phyloP scores from a whole-genome alignment of 2,329 filamentous ascomycete genomes.

The Juglanconis sp. region DNA sequence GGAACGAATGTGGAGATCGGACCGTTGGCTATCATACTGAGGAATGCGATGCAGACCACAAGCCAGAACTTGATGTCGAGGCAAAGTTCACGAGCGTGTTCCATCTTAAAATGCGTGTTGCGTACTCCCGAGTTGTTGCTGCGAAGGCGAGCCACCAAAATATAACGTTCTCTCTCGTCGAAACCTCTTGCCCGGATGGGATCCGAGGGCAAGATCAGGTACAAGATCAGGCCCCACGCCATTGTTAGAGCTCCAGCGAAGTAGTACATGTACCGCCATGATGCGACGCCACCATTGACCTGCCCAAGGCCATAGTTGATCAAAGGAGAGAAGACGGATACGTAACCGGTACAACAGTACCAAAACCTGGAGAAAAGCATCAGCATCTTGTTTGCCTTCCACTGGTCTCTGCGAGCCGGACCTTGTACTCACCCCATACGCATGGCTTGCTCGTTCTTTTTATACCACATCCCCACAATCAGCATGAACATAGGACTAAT shows the following conservation, averaged over 20 bases:
- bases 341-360: slow-evolving; percentile 43
- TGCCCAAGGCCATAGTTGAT: slow-evolving; percentile 47
- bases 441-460: slow-evolving; percentile 38
- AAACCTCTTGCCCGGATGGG: slow-evolving; percentile 33
- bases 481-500: slow-evolving; percentile 57
- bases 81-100: slow-evolving; percentile 19
- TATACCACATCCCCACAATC: slow-evolving; percentile 43
- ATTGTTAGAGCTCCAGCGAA: slow-evolving; percentile 39
- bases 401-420: neutral
- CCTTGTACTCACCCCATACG: slow-evolving; percentile 26
- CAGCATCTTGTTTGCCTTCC: too few relatives aligned
- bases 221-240: slow-evolving; percentile 30
- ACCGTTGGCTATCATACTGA: slow-evolving; percentile 65
- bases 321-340: slow-evolving; percentile 41
- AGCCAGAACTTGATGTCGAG: slow-evolving; percentile 25
- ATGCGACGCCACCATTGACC: slow-evolving; percentile 34
- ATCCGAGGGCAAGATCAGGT: slow-evolving; percentile 19
- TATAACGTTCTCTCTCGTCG: slow-evolving; percentile 18
- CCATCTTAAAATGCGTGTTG: slow-evolving; percentile 22
- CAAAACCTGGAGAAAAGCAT: slow-evolving; percentile 24
- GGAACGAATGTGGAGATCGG: slow-evolving; percentile 63
- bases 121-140: slow-evolving; percentile 22
- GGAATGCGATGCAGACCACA: slow-evolving; percentile 36
- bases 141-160: slow-evolving; percentile 21
- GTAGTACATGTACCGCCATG: slow-evolving; percentile 42